A percentile compares a stretch with the other conserved stretches of the same genome.
Conservation (phyloP, 2,329 filamentous ascomycete species). For the Colletotrichum paranaense region DNA sequence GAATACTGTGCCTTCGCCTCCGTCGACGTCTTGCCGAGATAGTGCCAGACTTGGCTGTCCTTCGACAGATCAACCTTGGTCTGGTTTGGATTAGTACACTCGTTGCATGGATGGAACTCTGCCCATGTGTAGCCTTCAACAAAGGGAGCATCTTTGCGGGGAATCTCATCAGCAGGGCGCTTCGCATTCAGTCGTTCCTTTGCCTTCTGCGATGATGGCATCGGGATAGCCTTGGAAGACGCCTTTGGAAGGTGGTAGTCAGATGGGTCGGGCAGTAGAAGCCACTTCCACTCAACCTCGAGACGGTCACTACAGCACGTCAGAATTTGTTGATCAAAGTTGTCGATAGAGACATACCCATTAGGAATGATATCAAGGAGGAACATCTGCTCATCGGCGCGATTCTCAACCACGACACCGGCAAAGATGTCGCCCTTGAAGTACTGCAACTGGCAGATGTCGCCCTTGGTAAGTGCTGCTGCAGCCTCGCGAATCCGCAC, state of each 20-base stretch:
- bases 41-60: conserved; percentile 86
- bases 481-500: conserved; percentile 76
- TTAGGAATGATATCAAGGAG: conserved; percentile 87
- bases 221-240: conserved; percentile 76
- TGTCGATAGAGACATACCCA: conserved; percentile 67
- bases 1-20: conserved; percentile 94
- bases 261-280: conserved; percentile 76
- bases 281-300: conserved; percentile 88
- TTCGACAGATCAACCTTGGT: conserved; percentile 77
- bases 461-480: conserved; percentile 73
- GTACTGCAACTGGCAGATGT: conserved; percentile 89
- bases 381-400: conserved; percentile 78
- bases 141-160: conserved; percentile 74
- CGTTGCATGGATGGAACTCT: conserved; percentile 78
- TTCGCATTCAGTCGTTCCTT: conserved; percentile 77
- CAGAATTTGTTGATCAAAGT: conserved; percentile 46
- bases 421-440: conserved; percentile 90
- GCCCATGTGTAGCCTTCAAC: conserved; percentile 78
- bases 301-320: conserved; percentile 71
- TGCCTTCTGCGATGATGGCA: conserved; percentile 72
- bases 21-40: conserved; percentile 86
- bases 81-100: conserved; percentile 65
- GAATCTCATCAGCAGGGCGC: conserved; percentile 69
- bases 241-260: conserved; percentile 81
- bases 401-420: conserved; percentile 87